phyloP scores from a whole-genome alignment of 2,329 filamentous ascomycete genomes.

The Fonsecaea pedrosoi region DNA sequence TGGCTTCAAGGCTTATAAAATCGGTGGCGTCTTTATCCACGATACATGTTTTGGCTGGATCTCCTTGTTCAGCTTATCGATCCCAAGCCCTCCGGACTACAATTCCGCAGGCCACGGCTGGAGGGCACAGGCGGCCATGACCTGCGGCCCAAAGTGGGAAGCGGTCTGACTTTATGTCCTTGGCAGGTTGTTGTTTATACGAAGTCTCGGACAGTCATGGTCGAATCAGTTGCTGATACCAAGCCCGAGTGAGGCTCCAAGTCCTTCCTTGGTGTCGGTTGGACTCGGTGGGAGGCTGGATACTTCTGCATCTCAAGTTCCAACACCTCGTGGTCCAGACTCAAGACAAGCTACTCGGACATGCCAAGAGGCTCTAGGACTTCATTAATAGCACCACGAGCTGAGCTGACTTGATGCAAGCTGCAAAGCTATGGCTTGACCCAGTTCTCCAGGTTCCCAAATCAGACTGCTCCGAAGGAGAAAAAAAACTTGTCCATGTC shows the following conservation, averaged over 20 bases:
- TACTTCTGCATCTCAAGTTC: not conserved
- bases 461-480: not conserved
- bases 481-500: not conserved
- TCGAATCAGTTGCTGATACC: not conserved
- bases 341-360: not conserved
- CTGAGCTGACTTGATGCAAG: not conserved
- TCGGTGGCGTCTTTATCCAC: not conserved
- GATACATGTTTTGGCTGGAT: not conserved
- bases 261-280: not conserved
- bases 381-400: not conserved
- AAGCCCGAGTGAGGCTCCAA: not conserved
- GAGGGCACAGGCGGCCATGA: not conserved
- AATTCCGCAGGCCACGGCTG: not conserved
- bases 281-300: not conserved
- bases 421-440: not conserved
- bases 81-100: not conserved
- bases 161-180: constrained; percentile 1
- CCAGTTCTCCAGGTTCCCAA: not conserved
- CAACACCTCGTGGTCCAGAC: not conserved
- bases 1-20: not conserved
- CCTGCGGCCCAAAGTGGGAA: not conserved
- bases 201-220: not conserved
- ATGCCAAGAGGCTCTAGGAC: not conserved
- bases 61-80: not conserved
- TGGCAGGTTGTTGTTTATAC: not conserved